Base-by-base conservation (phyloP, 371 early-diverging fungal species). In the Amoeboaphelidium occidentale region DNA sequence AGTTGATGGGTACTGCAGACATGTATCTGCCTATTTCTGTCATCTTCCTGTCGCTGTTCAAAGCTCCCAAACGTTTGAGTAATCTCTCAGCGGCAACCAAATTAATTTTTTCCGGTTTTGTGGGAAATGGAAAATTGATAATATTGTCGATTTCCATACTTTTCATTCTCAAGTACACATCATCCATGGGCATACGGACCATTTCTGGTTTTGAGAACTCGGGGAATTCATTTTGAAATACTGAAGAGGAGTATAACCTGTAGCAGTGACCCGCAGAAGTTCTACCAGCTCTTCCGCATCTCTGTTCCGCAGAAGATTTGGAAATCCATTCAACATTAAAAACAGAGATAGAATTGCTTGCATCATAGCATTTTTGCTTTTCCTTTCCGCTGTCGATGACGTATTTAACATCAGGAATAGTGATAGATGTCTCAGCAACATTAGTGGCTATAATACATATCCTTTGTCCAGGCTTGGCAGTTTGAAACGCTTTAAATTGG, bases 401-500 rank as follows among this genome's bases (percentile, higher is more conserved):
- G 60, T 91, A 96, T n/a, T 75, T 73, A 50, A 99, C 78, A 25
- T 81, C 79, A 17, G 92, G 92, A 44, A 99, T 97, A 1, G 99
- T 99, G 21, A 99, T 73, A 17, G 90, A 88, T 0, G 99, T 97
- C 66, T 99, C 99, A 2, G 98, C 97, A 10, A 99, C 91, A 59
- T 99, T 98, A 24, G 99, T 99, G 4, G 94, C 88, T 26, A 99
- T 70, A 10, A 99, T 90, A 43, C 64, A 60, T 26, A 53, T 53
- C 32, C 55, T 32, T 14, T 49, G 49, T 17, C 45, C 17, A 13
- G 17, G 17, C 17, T 43, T 25, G 21, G 26, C 25, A 21, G 61
- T 55, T 14, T 56, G 50, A 1, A 53, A 59, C 27, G 56, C 55
- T 39, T 58, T 58, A 45, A 64, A 27, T 24, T 63, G 64, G 42